phyloP scores from a whole-genome alignment of 2,329 filamentous ascomycete species.

The Aspergillus niger region DNA sequence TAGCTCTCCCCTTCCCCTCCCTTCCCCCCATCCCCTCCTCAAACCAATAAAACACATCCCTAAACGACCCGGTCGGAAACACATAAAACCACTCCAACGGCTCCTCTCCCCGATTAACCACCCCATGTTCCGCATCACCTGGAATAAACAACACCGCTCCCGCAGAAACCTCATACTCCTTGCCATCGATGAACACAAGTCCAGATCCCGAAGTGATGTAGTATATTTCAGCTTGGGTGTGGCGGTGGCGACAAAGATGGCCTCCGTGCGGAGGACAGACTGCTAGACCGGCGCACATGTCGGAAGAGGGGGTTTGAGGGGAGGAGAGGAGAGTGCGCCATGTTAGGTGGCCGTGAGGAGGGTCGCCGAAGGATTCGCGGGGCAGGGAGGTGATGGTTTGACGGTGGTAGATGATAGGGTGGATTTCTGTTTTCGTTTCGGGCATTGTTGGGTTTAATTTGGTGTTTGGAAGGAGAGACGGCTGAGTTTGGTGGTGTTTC shows the following conservation, averaged over 20 bases:
- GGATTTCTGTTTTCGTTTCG: not conserved
- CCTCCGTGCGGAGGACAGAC: conserved; percentile 36
- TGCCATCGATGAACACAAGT: conserved; percentile 42
- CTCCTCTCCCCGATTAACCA: conserved; percentile 32
- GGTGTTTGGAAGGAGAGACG: too few species aligned
- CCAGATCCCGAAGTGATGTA: conserved; percentile 41
- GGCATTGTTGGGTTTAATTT: too few species aligned
- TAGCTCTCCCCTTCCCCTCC: too few species aligned
- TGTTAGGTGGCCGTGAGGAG: conserved; percentile 23
- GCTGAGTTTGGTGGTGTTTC: too few species aligned
- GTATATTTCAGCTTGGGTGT: conserved; percentile 49
- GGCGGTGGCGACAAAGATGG: conserved; percentile 42
- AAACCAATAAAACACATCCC: conserved; percentile 45
- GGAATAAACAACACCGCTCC: conserved; percentile 45
- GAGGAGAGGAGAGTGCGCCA: conserved; percentile 48
- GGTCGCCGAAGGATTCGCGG: conserved; percentile 21
- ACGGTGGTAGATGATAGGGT: not conserved
- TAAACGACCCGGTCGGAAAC: conserved; percentile 42
- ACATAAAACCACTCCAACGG: conserved; percentile 46
- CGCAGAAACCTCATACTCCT: conserved; percentile 29
- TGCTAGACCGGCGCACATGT: conserved; percentile 44
- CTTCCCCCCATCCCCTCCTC: too few species aligned
- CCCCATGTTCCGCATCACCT: conserved; percentile 47
- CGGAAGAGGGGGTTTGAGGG: conserved; percentile 35
- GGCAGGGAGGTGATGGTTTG: not conserved